These are phyloP conservation scores for Recurvomyces mirabilis DNA, from an alignment of 495 filamentous ascomycete species.

Conservation along the genomic window DNA sequence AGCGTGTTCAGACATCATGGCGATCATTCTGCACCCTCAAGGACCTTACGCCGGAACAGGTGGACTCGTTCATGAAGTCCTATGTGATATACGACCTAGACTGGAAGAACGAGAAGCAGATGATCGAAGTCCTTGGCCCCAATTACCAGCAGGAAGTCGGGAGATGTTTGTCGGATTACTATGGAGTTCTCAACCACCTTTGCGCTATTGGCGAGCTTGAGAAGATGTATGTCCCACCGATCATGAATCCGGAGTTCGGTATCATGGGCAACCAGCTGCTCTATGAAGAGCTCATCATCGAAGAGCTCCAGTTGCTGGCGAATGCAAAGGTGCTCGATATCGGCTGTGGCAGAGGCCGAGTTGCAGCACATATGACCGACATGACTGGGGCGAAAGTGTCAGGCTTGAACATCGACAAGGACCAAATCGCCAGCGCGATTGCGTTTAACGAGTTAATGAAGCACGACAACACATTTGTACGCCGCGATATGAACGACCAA, in stretches of 20 bases:
- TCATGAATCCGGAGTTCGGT: conserved; percentile 46
- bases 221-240: conserved; percentile 58
- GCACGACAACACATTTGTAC: conserved; percentile 43
- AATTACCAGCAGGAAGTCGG: conserved; percentile 50
- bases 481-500: conserved; percentile 47
- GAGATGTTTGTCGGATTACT: conserved; percentile 49
- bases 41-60: conserved; percentile 46
- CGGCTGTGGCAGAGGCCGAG: conserved; percentile 49
- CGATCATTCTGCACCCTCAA: conserved; percentile 28
- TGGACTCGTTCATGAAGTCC: conserved; percentile 55
- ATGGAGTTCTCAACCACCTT: conserved; percentile 52
- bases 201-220: conserved; percentile 56
- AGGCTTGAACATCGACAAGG: conserved; percentile 52
- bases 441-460: conserved; percentile 40
- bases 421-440: conserved; percentile 47
- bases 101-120: conserved; percentile 48
- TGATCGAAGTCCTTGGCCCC: conserved; percentile 46
- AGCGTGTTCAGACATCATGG: conserved; percentile 7
- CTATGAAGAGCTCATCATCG: conserved; percentile 48
- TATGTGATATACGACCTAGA: conserved; percentile 57
- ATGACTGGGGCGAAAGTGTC: conserved; percentile 45
- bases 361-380: conserved; percentile 51
- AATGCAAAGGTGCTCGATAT: conserved; percentile 47
- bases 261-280: conserved; percentile 40
- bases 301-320: conserved; percentile 39